Conservation (phyloP, 495 filamentous ascomycete genomes). For the Hypomontagnella monticulosa region DNA sequence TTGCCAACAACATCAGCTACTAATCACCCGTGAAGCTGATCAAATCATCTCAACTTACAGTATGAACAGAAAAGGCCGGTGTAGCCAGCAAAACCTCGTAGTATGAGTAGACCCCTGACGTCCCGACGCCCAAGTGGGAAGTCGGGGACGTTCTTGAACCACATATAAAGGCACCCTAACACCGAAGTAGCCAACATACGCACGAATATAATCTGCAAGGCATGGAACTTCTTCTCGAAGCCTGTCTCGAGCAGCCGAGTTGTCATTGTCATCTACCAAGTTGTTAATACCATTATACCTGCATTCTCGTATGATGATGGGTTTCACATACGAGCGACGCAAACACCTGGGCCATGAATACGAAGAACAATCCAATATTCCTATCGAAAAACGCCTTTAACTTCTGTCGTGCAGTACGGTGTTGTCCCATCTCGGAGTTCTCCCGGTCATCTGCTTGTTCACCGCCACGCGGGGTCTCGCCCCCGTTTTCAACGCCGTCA, state of each 20-base stretch:
- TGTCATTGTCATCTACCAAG: constrained; percentile 71
- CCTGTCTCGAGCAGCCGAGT: constrained; percentile 71
- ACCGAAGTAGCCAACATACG: constrained; percentile 79
- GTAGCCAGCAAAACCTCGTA: constrained; percentile 74
- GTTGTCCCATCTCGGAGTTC: neutral
- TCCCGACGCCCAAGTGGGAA: constrained; percentile 73
- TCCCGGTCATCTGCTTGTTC: constrained; percentile 4
- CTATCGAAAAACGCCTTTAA: constrained; percentile 39
- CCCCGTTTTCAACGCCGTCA: constrained; percentile 6
- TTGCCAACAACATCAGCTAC: constrained; percentile 32
- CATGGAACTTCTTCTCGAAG: constrained; percentile 69
- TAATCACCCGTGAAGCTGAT: neutral
- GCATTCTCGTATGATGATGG: neutral
- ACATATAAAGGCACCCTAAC: constrained; percentile 76
- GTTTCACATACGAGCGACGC: constrained; percentile 60
- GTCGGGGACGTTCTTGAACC: constrained; percentile 68
- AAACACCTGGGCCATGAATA: constrained; percentile 78
- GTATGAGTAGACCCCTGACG: constrained; percentile 68
- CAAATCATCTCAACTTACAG: constrained; percentile 54
- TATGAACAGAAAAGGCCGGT: constrained; percentile 80
- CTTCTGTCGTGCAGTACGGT: constrained; percentile 7
- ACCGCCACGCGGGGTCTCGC: neutral
- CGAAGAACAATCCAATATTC: constrained; percentile 75
- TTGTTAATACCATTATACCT: constrained; percentile 1
- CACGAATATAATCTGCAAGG: constrained; percentile 83